phyloP scores from a whole-genome alignment of 2,329 filamentous ascomycete species.

The Epichloe gansuensis region DNA sequence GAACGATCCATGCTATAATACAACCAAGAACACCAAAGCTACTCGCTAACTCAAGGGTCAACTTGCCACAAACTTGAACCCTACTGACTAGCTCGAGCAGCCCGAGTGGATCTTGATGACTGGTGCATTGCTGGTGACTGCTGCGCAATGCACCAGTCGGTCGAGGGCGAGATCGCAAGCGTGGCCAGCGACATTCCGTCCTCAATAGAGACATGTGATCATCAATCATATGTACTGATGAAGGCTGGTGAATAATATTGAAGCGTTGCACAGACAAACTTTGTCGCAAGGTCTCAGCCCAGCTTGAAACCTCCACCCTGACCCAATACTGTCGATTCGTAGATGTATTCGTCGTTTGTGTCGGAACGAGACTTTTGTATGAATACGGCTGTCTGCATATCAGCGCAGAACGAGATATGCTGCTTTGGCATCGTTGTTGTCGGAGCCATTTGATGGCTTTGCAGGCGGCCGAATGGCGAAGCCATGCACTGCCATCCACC shows the following conservation, averaged over 20 bases:
- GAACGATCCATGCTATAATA: slow-evolving; percentile 47
- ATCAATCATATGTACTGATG: not conserved
- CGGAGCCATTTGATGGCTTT: slow-evolving; percentile 66
- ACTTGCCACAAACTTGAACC: slow-evolving; percentile 50
- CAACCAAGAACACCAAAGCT: slow-evolving; percentile 64
- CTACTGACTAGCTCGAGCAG: slow-evolving; percentile 57
- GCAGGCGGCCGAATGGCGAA: slow-evolving; percentile 70
- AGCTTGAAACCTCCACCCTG: slow-evolving; percentile 22
- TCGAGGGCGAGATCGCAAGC: not conserved
- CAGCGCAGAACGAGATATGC: slow-evolving; percentile 5
- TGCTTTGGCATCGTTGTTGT: slow-evolving; percentile 11
- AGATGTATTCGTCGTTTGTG: not conserved
- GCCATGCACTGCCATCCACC: slow-evolving; percentile 61
- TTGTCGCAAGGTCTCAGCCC: slow-evolving; percentile 24
- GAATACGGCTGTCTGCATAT: not conserved
- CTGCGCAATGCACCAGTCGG: not conserved
- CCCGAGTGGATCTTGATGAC: slow-evolving; percentile 64
- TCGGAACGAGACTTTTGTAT: too few species aligned
- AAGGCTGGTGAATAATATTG: slow-evolving; percentile 6
- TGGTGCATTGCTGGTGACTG: slow-evolving; percentile 17
- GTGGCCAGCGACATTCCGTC: not conserved
- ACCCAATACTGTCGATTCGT: slow-evolving; percentile 15
- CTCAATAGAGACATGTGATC: slow-evolving; percentile 7
- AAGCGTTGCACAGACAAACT: slow-evolving; percentile 23
- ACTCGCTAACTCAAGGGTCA: slow-evolving; percentile 61